phyloP scores from a whole-genome alignment of 352 stramenopile species.

The Globisporangium cystogenes region DNA sequence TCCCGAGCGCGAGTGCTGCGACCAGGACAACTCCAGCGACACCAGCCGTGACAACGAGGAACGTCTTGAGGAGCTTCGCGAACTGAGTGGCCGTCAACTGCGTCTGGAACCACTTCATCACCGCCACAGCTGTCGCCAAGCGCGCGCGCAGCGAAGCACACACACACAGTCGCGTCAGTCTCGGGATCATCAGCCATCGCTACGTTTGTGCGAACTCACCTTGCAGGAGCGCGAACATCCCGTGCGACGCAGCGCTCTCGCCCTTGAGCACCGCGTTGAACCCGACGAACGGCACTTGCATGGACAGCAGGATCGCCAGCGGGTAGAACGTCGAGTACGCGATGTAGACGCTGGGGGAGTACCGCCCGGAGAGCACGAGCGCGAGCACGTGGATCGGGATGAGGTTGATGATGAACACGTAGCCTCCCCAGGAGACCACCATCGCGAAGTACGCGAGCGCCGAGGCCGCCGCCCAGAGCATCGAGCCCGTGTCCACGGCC shows the following conservation, averaged over 20 bases:
- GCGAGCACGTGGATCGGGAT: conserved; percentile 93
- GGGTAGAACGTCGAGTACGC: conserved; percentile 98
- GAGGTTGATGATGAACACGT: conserved; percentile 99
- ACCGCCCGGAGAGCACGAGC: conserved; percentile 88
- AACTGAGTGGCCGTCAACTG: conserved; percentile 46
- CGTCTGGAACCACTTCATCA: conserved; percentile 45
- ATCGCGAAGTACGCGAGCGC: conserved; percentile 96
- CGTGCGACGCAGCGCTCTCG: conserved; percentile 65
- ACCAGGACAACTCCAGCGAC: conserved; percentile 32
- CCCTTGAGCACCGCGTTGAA: conserved; percentile 92
- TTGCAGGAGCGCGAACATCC: conserved; percentile 94
- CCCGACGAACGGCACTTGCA: conserved; percentile 98
- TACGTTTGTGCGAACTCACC: conserved; percentile 14
- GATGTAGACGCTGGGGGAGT: conserved; percentile 92
- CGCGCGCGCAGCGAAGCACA: neutral
- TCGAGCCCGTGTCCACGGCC: conserved; percentile 69
- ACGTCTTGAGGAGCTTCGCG: conserved; percentile 33
- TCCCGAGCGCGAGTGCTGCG: conserved; percentile 56
- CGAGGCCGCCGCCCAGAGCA: conserved; percentile 50
- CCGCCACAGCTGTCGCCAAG: conserved; percentile 33
- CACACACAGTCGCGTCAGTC: neutral
- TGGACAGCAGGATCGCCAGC: conserved; percentile 93
- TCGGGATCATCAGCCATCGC: neutral
- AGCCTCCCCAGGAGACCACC: conserved; percentile 96
- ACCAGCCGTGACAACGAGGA: conserved; percentile 23